Conservation (phyloP, 2,329 filamentous ascomycete species). For the Ceratocystis ficicola region DNA sequence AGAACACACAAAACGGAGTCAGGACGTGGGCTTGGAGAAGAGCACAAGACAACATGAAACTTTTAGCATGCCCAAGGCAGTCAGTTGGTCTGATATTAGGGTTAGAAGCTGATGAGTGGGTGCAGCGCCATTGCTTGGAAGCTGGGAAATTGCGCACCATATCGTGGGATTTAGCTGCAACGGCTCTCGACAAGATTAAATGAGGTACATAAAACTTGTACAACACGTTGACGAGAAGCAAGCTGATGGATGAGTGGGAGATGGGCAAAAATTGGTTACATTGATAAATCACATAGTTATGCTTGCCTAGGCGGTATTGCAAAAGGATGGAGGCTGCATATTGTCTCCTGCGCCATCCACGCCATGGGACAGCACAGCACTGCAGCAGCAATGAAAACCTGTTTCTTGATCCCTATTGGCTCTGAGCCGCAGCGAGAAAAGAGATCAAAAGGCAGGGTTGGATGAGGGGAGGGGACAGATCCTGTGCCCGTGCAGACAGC, state of each 20-base stretch:
- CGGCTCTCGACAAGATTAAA: no score
- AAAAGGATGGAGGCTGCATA: constrained; percentile 2
- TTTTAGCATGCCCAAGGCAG: background rate
- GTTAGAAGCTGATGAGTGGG: background rate
- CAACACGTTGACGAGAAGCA: background rate
- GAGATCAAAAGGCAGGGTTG: background rate
- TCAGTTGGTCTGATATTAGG: background rate
- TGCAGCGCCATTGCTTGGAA: no score
- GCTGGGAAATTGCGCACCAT: no score
- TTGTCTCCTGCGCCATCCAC: constrained; percentile 9
- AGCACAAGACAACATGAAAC: background rate
- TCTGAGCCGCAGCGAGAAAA: background rate
- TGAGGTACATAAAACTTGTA: background rate
- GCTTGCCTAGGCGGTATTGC: background rate
- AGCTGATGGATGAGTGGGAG: background rate
- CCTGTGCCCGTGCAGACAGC: background rate
- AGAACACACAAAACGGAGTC: background rate
- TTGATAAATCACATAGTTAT: no score
- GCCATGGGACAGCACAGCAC: background rate
- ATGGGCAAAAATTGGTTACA: no score
- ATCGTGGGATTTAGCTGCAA: no score
- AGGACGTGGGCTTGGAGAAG: background rate
- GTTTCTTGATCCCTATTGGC: constrained; percentile 3
- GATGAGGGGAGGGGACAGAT: background rate
- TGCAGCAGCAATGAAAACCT: constrained; percentile 9